These are phyloP conservation scores for Claviceps maximensis DNA, from an alignment of 2,329 filamentous ascomycete species.

Conservation along the genomic window DNA sequence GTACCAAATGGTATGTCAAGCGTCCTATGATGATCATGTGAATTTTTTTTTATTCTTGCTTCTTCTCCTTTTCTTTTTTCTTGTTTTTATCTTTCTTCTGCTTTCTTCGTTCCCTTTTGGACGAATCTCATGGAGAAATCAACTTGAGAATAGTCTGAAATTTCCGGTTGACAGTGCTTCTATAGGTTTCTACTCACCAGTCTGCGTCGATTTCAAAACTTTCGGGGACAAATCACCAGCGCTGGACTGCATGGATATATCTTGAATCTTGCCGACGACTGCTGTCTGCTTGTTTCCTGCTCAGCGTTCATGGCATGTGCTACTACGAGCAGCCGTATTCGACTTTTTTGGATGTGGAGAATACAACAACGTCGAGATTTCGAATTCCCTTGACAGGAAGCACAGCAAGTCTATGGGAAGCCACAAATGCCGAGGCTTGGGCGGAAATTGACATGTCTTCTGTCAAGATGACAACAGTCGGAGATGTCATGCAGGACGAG, in stretches of 20 bases:
- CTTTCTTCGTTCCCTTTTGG: too few relatives aligned
- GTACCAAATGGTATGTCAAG: slow-evolving; percentile 39
- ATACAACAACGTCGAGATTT: slow-evolving; percentile 20
- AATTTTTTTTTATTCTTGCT: slow-evolving; percentile 6
- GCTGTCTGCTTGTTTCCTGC: slow-evolving; percentile 41
- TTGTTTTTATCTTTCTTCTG: neutral
- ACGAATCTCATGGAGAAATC: neutral
- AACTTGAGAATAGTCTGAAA: neutral
- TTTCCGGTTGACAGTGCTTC: slow-evolving; percentile 1
- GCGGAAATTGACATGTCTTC: slow-evolving; percentile 19
- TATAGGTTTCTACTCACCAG: slow-evolving; percentile 3
- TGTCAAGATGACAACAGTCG: slow-evolving; percentile 13
- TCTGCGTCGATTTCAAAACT: neutral
- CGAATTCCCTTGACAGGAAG: slow-evolving; percentile 33
- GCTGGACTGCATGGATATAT: slow-evolving; percentile 40
- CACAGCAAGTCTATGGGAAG: slow-evolving; percentile 36
- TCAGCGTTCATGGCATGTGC: slow-evolving; percentile 41
- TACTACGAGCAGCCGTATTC: slow-evolving; percentile 37
- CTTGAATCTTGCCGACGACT: slow-evolving; percentile 39
- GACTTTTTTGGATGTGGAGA: slow-evolving; percentile 22
- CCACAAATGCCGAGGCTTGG: slow-evolving; percentile 33
- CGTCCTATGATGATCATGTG: neutral
- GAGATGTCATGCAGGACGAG: slow-evolving; percentile 18
- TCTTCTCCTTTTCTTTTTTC: neutral
- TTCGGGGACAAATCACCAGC: slow-evolving; percentile 14